phyloP scores from a whole-genome alignment of 2,329 filamentous ascomycete species.

The Beauveria medogensis region DNA sequence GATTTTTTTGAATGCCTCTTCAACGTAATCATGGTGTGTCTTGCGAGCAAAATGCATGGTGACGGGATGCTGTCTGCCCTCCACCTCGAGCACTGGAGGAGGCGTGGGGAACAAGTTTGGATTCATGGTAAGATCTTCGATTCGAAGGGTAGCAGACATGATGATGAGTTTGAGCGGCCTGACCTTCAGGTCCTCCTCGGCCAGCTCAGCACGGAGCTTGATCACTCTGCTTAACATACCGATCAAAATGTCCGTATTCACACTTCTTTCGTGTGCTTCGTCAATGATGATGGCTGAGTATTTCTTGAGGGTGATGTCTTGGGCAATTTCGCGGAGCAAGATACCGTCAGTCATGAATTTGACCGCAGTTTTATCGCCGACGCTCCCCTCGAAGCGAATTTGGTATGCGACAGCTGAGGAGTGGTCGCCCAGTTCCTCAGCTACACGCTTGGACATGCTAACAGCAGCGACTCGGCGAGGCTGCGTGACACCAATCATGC shows the following conservation, averaged over 20 bases:
- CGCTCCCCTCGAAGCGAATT: constrained; percentile 87
- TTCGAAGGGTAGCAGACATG: constrained; percentile 92
- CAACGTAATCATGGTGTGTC: constrained; percentile 80
- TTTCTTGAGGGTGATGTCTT: constrained; percentile 79
- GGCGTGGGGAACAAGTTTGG: constrained; percentile 65
- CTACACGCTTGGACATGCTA: constrained; percentile 91
- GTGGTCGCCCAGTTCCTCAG: constrained; percentile 71
- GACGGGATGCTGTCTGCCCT: constrained; percentile 86
- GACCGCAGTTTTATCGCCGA: constrained; percentile 71
- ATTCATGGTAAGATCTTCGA: constrained; percentile 87
- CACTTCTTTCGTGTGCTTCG: constrained; percentile 92
- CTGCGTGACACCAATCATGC: constrained; percentile 92
- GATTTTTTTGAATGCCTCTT: constrained; percentile 84
- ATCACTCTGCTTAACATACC: constrained; percentile 94
- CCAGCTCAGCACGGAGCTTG: constrained; percentile 69
- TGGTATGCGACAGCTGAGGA: constrained; percentile 80
- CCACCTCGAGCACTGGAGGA: constrained; percentile 79
- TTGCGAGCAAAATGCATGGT: constrained; percentile 80
- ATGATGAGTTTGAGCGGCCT: constrained; percentile 87
- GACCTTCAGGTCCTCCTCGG: constrained; percentile 59
- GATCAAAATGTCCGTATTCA: constrained; percentile 97
- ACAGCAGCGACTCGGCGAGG: constrained; percentile 91
- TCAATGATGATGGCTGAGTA: constrained; percentile 95
- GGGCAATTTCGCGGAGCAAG: constrained; percentile 78
- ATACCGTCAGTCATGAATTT: constrained; percentile 99